Evolutionary conservation across 192 early-diverging fungal genomes (phyloP).

Genomic region (Umbelopsis vinacea): DNA sequence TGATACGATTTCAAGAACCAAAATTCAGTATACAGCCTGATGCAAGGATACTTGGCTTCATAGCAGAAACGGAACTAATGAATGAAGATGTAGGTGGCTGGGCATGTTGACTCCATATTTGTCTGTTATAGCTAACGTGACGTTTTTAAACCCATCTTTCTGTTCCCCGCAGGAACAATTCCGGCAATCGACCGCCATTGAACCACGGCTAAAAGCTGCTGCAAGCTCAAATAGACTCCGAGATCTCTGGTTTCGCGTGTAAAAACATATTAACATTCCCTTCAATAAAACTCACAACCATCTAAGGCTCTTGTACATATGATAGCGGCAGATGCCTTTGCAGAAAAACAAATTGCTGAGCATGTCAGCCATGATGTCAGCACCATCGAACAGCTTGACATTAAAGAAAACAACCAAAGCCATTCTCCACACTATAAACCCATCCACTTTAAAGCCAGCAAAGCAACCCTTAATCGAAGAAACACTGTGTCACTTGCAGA

Average conservation of each 20-base stretch:
- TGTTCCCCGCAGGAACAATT: conserved; percentile 40
- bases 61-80: conserved; percentile 28
- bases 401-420: background rate
- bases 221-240: conserved; percentile 22
- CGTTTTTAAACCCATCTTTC: conserved; percentile 15
- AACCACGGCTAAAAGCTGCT: conserved; percentile 36
- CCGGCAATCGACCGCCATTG: conserved; percentile 40
- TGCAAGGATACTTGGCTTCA: conserved; percentile 27
- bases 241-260: conserved; percentile 28
- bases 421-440: background rate
- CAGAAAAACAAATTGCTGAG: background rate
- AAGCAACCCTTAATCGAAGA: conserved; percentile 6
- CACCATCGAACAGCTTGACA: background rate
- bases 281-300: conserved; percentile 17
- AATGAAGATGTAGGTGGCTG: conserved; percentile 34
- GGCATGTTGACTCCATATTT: background rate
- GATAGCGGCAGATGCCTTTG: conserved; percentile 3
- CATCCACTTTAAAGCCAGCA: conserved; percentile 10
- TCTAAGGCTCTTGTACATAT: conserved; percentile 19
- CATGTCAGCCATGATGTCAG: background rate
- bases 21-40: conserved; percentile 26
- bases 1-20: conserved; percentile 32
- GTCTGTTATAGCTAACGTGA: background rate
- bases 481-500: conserved; percentile 29
- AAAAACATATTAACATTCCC: conserved; percentile 16